Evolutionary conservation across 1,284 basidiomycete species (phyloP).

Genomic region (Irpex lacteus): DNA sequence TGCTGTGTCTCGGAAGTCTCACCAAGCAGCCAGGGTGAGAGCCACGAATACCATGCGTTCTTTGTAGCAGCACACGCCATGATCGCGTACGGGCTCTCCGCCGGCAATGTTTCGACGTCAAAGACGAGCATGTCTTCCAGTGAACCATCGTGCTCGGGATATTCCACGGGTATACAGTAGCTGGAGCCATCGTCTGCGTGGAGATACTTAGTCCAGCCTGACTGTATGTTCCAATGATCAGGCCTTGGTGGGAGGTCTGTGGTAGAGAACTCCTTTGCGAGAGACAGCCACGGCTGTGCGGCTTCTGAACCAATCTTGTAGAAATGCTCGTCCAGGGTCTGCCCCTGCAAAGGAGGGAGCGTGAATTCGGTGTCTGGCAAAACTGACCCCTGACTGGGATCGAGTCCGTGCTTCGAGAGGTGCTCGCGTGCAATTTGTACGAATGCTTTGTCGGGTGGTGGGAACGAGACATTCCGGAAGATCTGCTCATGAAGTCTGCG

Average conservation of each 20-base stretch:
- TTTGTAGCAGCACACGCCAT: slow-evolving; percentile 88
- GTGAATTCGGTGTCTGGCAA: slow-evolving; percentile 79
- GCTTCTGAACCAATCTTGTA: slow-evolving; percentile 71
- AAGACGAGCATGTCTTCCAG: slow-evolving; percentile 82
- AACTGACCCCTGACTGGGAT: slow-evolving; percentile 77
- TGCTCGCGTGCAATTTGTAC: slow-evolving; percentile 81
- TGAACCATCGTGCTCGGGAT: slow-evolving; percentile 55
- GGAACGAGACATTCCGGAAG: slow-evolving; percentile 73
- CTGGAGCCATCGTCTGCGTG: slow-evolving; percentile 62
- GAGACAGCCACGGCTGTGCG: slow-evolving; percentile 80
- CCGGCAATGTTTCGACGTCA: slow-evolving; percentile 94
- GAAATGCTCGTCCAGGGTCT: slow-evolving; percentile 88
- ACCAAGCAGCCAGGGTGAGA: slow-evolving; percentile 89
- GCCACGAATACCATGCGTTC: slow-evolving; percentile 94
- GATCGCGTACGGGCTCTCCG: slow-evolving; percentile 78
- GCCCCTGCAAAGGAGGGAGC: slow-evolving; percentile 83
- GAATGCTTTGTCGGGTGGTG: slow-evolving; percentile 57
- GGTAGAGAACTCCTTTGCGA: slow-evolving; percentile 66
- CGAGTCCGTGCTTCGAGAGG: slow-evolving; percentile 76
- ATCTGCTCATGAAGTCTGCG: slow-evolving; percentile 78
- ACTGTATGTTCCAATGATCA: slow-evolving; percentile 70
- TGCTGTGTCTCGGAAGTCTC: slow-evolving; percentile 65
- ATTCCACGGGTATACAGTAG: slow-evolving; percentile 61
- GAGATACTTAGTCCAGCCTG: slow-evolving; percentile 93
- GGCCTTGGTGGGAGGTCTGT: slow-evolving; percentile 61